Percentiles rank a stretch among this genome's conserved stretches.
Evolutionary conservation across 345 rosid species (phyloP).

Genomic region (Lagerstroemia speciosa): DNA sequence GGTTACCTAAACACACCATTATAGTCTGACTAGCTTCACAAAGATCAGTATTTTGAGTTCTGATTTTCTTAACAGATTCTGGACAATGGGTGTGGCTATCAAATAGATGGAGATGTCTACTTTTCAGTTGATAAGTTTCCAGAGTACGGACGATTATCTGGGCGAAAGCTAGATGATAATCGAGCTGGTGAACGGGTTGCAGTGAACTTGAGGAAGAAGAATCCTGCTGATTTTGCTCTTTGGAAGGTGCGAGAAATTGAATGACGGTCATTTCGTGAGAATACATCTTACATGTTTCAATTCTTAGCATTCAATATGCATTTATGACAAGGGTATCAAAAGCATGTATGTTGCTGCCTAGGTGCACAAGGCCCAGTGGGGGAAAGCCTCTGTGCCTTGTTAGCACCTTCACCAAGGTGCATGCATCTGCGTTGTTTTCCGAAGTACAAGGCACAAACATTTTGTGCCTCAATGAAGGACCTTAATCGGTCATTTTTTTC

Average conservation of each 20-base stretch:
- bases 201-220: conserved; percentile 75
- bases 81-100: conserved; percentile 78
- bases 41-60: background rate
- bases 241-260: conserved; percentile 60
- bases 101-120: conserved; percentile 67
- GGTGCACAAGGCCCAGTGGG: no score
- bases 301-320: background rate
- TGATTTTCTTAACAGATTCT: conserved; percentile 46
- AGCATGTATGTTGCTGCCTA: no score
- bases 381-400: no score
- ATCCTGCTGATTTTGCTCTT: conserved; percentile 93
- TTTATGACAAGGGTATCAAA: no score
- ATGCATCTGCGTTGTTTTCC: no score
- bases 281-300: background rate
- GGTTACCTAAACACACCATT: background rate
- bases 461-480: no score
- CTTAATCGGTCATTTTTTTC: no score
- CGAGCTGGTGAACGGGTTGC: conserved; percentile 94
- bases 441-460: no score
- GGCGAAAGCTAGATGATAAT: conserved; percentile 80
- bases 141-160: conserved; percentile 73
- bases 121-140: conserved; percentile 72
- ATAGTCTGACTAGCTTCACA: background rate
- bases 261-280: background rate
- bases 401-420: no score